A percentile compares a stretch with the other conserved stretches of the same genome.
These are phyloP conservation scores for Eimeria acervulina DNA, from an alignment of 169 alveolate genomes.

Conservation along the genomic window DNA sequence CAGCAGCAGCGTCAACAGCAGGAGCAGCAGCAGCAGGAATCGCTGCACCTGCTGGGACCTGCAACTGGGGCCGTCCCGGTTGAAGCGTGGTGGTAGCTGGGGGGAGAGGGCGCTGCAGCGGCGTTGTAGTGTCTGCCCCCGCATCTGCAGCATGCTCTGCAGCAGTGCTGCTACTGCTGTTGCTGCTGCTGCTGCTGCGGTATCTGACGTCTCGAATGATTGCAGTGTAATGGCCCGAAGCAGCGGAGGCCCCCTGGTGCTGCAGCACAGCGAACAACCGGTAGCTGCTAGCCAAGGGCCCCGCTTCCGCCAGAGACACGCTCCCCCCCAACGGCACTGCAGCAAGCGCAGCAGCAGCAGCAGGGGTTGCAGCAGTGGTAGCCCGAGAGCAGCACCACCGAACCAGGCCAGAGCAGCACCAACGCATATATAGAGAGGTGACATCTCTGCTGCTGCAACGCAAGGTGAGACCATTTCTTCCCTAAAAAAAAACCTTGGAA, in stretches of 20 bases:
- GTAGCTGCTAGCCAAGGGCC: slow-evolving; percentile 62
- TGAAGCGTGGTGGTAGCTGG: not conserved
- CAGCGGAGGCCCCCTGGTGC: slow-evolving; percentile 81
- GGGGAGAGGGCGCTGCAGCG: not conserved
- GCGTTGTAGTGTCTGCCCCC: not conserved
- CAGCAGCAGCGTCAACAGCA: not conserved
- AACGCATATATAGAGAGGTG: not conserved
- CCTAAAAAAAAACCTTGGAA: too few species aligned
- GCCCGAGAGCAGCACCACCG: not conserved
- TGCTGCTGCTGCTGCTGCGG: slow-evolving; percentile 25
- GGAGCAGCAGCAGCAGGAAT: not conserved
- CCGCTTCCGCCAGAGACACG: slow-evolving; percentile 25
- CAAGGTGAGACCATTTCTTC: too few species aligned
- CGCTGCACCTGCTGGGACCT: not conserved
- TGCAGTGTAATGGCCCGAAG: slow-evolving; percentile 81
- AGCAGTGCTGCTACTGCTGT: slow-evolving; percentile 35
- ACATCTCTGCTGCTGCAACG: too few species aligned
- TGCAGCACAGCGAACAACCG: slow-evolving; percentile 70
- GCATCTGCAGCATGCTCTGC: not conserved
- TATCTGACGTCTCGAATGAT: slow-evolving; percentile 73
- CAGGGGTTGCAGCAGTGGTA: not conserved
- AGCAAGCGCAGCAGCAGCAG: not conserved
- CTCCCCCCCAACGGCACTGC: slow-evolving; percentile 52
- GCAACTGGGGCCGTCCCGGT: not conserved
- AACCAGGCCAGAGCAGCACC: not conserved